A percentile compares a stretch with the other conserved stretches of the same genome.
Conservation (phyloP, 176 grass and related monocot species). For the Ensete ventricosum region DNA sequence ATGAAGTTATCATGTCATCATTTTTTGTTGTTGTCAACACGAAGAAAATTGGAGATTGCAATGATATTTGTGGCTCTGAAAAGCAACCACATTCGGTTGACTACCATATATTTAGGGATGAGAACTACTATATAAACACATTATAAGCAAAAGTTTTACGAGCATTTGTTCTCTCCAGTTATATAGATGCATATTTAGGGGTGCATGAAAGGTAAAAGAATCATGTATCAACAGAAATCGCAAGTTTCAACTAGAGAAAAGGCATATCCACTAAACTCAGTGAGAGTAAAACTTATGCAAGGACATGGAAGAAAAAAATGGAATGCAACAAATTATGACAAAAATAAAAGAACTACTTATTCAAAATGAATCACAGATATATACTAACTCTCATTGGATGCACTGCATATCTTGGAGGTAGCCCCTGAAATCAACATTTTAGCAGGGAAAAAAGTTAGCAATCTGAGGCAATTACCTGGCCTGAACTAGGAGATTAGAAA, state of each 20-base stretch:
- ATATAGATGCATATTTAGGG: neutral
- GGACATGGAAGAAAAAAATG: neutral
- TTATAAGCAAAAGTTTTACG: neutral
- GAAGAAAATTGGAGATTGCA: no score
- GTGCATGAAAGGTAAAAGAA: neutral
- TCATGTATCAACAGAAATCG: neutral
- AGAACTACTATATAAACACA: neutral
- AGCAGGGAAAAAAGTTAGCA: conserved; percentile 14
- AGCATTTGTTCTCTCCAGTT: neutral
- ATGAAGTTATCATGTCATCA: no score
- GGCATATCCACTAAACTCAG: no score
- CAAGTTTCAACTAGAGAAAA: neutral
- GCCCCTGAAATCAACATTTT: conserved; percentile 51
- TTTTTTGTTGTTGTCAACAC: no score
- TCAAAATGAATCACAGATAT: conserved; percentile 20
- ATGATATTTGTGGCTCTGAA: no score
- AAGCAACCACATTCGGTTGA: neutral
- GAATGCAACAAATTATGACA: neutral
- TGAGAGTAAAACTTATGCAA: neutral
- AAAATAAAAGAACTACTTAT: conserved; percentile 1
- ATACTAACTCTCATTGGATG: conserved; percentile 95
- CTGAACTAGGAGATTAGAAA: neutral
- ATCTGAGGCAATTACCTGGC: neutral
- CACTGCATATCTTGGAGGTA: conserved; percentile 92
- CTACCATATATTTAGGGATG: neutral